A percentile compares a stretch with the other conserved stretches of the same genome.
Conservation (phyloP, 208 protist species). For the Novymonas esmeraldas region DNA sequence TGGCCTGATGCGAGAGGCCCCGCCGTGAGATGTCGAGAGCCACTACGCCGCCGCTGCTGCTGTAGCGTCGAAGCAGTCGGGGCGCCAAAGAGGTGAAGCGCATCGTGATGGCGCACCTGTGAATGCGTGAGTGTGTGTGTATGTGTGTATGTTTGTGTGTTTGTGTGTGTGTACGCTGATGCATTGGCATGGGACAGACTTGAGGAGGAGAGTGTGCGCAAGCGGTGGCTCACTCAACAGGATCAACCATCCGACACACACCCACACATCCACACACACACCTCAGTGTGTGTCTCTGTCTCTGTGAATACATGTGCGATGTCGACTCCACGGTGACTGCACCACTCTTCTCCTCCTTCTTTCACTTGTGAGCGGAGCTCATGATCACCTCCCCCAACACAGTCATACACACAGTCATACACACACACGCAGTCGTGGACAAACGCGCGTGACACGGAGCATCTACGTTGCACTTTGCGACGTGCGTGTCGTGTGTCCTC, state of each 20-base stretch:
- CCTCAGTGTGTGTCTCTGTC: too few relatives aligned
- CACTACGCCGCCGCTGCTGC: background rate
- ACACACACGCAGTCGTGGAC: too few relatives aligned
- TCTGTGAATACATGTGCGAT: too few relatives aligned
- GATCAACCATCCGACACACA: background rate
- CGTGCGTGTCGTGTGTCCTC: too few relatives aligned
- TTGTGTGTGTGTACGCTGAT: background rate
- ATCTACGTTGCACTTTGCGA: too few relatives aligned
- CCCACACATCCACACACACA: background rate
- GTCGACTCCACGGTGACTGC: too few relatives aligned
- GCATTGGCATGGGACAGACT: background rate
- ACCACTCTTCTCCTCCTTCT: too few relatives aligned
- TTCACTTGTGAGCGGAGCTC: too few relatives aligned
- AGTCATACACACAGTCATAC: too few relatives aligned
- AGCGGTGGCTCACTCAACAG: background rate
- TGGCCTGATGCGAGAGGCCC: constrained; percentile 34
- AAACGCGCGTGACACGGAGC: too few relatives aligned
- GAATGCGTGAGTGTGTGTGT: background rate
- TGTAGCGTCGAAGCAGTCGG: background rate
- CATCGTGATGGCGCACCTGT: background rate
- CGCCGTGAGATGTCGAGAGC: constrained; percentile 8
- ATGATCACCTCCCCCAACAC: too few relatives aligned
- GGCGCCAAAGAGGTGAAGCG: too few relatives aligned
- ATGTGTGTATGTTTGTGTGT: constrained; percentile 4
- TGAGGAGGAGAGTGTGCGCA: background rate